These are phyloP conservation scores for Trifolium dubium DNA, from an alignment of 306 rosid species.

Conservation along the genomic window DNA sequence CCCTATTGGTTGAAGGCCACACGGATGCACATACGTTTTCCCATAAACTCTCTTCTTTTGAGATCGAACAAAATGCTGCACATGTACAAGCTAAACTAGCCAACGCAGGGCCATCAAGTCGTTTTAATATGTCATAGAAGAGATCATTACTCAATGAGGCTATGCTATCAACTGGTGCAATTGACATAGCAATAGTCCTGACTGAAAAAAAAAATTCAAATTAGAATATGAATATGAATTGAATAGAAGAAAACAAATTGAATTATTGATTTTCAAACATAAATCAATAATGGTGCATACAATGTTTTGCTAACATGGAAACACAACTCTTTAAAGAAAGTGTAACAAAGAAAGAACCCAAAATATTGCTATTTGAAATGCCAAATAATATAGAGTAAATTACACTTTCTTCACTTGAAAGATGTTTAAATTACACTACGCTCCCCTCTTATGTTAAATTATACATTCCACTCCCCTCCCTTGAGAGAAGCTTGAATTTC, in stretches of 20 bases:
- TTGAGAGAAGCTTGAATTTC: no score
- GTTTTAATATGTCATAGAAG: constrained; percentile 78
- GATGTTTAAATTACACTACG: no score
- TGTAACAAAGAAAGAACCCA: not conserved
- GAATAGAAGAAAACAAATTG: not conserved
- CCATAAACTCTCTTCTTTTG: constrained; percentile 88
- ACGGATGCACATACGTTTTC: constrained; percentile 78
- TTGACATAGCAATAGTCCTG: constrained; percentile 47
- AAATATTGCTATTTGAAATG: not conserved
- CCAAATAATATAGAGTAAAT: not conserved
- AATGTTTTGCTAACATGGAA: constrained; percentile 20
- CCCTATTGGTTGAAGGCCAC: constrained; percentile 93
- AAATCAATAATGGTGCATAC: constrained; percentile 8
- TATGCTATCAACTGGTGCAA: constrained; percentile 60
- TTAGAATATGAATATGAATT: not conserved
- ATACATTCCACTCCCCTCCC: no score
- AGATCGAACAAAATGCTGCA: constrained; percentile 75
- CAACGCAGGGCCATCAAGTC: constrained; percentile 84
- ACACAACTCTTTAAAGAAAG: constrained; percentile 4
- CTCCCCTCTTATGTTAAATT: no score
- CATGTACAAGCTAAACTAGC: constrained; percentile 89
- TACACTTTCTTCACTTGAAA: no score
- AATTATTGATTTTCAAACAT: not conserved
- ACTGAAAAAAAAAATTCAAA: constrained; percentile 47
- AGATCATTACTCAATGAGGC: constrained; percentile 74